Percentiles rank a stretch among this genome's conserved stretches.
Conservation (phyloP, 1,139 yeast species). For the Yamadazyma triangularis region DNA sequence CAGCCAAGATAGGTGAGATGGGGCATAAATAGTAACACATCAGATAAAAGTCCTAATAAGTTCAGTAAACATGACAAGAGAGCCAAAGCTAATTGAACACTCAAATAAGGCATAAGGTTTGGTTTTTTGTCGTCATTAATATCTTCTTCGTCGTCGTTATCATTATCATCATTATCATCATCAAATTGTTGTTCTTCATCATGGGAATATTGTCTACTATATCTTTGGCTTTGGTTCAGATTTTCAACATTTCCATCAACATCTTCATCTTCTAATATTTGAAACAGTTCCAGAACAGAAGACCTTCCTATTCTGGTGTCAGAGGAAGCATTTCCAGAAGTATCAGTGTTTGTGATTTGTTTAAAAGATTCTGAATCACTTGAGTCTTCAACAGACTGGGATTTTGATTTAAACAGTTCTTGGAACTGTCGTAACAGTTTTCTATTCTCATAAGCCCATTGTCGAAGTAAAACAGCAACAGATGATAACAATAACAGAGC, state of each 20-base stretch:
- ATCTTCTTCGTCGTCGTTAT: conserved; percentile 6
- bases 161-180: not conserved
- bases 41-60: conserved; percentile 38
- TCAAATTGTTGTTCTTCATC: not conserved
- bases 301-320: not conserved
- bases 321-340: not conserved
- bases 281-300: no score
- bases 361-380: not conserved
- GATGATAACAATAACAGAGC: conserved; percentile 20
- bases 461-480: conserved; percentile 5
- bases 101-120: conserved; percentile 27
- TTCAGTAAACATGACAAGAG: conserved; percentile 34
- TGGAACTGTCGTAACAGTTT: no score
- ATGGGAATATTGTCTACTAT: not conserved
- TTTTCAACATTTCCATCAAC: not conserved
- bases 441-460: not conserved
- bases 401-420: not conserved
- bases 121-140: not conserved
- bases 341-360: not conserved
- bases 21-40: conserved; percentile 38
- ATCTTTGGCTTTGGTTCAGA: not conserved
- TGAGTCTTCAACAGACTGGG: conserved; percentile 1
- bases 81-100: conserved; percentile 30
- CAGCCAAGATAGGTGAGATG: conserved; percentile 40
- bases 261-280: no score